phyloP scores from a whole-genome alignment of 306 rosid genomes.

The Acmispon strigosus region DNA sequence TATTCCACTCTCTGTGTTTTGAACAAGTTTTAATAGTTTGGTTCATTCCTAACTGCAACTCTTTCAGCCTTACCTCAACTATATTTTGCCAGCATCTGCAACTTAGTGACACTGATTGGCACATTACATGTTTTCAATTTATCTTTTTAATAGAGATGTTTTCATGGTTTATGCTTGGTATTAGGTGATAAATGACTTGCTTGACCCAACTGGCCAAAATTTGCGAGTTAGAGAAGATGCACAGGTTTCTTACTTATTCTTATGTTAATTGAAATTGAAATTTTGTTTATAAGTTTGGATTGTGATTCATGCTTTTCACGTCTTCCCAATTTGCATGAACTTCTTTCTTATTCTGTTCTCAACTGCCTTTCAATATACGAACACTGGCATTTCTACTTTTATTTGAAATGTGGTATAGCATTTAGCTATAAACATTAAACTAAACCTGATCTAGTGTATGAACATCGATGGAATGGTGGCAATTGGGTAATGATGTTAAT shows the following conservation, averaged over 20 bases:
- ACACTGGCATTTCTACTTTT: neutral
- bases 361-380: neutral
- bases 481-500: neutral
- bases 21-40: neutral
- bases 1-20: constrained; percentile 10
- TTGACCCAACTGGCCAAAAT: constrained; percentile 99
- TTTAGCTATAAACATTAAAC: neutral
- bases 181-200: constrained; percentile 98
- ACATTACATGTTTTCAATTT: neutral
- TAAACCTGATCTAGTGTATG: neutral
- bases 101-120: neutral
- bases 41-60: neutral
- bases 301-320: neutral
- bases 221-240: constrained; percentile 99
- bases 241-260: constrained; percentile 54
- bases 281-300: neutral
- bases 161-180: constrained; percentile 26
- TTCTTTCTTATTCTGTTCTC: neutral
- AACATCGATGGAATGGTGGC: neutral
- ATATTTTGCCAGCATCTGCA: neutral
- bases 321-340: neutral
- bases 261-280: neutral
- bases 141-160: constrained; percentile 18
- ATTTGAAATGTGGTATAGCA: constrained; percentile 11
- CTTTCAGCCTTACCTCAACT: constrained; percentile 9